Conservation (phyloP, 1,139 yeast species). For the Zhuliangozyma blackwelliae region DNA sequence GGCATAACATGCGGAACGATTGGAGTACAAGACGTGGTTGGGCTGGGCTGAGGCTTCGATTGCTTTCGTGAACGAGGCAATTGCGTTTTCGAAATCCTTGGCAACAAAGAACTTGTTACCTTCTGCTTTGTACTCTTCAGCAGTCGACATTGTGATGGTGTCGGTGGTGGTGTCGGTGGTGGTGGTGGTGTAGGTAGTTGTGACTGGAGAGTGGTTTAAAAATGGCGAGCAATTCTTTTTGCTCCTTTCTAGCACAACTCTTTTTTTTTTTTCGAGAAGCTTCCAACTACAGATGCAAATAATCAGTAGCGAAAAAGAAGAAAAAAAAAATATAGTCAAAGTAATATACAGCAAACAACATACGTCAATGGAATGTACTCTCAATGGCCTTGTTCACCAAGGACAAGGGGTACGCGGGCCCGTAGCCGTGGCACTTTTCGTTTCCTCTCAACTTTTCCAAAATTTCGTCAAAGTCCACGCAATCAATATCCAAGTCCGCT, state of each 20-base stretch:
- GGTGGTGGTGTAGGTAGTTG: neutral
- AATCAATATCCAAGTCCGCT: conserved; percentile 39
- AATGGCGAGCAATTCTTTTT: neutral
- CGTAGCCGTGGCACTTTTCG: conserved; percentile 77
- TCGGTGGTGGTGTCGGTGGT: too few species aligned
- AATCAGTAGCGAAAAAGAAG: too few species aligned
- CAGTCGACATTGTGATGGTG: conserved; percentile 33
- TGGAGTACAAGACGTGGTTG: conserved; percentile 86
- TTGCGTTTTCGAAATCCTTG: conserved; percentile 77
- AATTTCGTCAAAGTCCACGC: conserved; percentile 53
- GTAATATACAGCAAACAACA: too few species aligned
- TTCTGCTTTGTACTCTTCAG: conserved; percentile 72
- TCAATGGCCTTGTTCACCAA: conserved; percentile 32
- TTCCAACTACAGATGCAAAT: too few species aligned
- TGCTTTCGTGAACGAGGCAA: conserved; percentile 78
- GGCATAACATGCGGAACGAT: conserved; percentile 91
- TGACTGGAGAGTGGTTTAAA: neutral
- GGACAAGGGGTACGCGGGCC: conserved; percentile 68
- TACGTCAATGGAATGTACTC: too few species aligned
- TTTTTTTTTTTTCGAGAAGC: conserved; percentile 1
- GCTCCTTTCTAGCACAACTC: neutral
- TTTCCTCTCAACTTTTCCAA: conserved; percentile 59
- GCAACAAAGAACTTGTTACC: conserved; percentile 92
- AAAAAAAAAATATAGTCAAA: too few species aligned
- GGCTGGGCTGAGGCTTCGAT: conserved; percentile 79